Evolutionary conservation across 495 filamentous ascomycete species (phyloP).

Genomic region (Sordaria brevicollis): DNA sequence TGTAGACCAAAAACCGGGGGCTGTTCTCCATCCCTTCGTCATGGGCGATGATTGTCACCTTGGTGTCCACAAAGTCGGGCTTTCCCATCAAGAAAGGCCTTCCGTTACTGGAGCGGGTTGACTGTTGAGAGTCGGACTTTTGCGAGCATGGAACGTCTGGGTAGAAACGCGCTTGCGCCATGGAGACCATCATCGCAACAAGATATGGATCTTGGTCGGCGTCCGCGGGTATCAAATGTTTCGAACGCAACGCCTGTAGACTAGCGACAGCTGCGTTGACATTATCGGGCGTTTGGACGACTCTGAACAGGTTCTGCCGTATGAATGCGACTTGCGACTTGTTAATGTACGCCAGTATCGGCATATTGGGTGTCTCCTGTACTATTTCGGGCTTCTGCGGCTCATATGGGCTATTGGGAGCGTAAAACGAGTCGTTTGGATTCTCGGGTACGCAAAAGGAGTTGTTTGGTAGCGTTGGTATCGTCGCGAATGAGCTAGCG

Average conservation of each 20-base stretch:
- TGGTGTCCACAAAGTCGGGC: conserved; percentile 24
- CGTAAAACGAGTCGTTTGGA: conserved; percentile 9
- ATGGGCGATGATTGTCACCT: conserved; percentile 30
- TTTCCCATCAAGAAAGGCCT: conserved; percentile 2
- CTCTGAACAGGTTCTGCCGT: conserved; percentile 23
- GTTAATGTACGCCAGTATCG: conserved; percentile 34
- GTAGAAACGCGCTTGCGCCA: conserved; percentile 38
- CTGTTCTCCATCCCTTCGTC: conserved; percentile 20
- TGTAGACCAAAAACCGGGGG: conserved; percentile 33
- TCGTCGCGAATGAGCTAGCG: conserved; percentile 26
- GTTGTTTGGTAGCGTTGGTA: conserved; percentile 18
- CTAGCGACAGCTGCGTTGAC: conserved; percentile 24
- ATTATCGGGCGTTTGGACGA: conserved; percentile 16
- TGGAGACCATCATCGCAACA: conserved; percentile 30
- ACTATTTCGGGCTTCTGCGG: conserved; percentile 3
- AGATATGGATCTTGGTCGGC: conserved; percentile 33
- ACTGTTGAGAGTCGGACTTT: conserved; percentile 8
- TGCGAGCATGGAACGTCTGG: conserved; percentile 1
- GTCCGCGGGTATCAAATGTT: conserved; percentile 27
- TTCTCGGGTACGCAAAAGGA: conserved; percentile 8
- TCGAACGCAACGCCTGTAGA: conserved; percentile 27
- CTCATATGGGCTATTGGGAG: conserved; percentile 2
- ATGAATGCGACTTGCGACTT: conserved; percentile 20
- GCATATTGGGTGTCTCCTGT: conserved; percentile 7
- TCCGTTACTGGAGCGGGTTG: conserved; percentile 1